Percentiles rank a stretch among this genome's conserved stretches.
Evolutionary conservation across 2,329 filamentous ascomycete species (phyloP).

Genomic region (Cordyceps pruinosa): DNA sequence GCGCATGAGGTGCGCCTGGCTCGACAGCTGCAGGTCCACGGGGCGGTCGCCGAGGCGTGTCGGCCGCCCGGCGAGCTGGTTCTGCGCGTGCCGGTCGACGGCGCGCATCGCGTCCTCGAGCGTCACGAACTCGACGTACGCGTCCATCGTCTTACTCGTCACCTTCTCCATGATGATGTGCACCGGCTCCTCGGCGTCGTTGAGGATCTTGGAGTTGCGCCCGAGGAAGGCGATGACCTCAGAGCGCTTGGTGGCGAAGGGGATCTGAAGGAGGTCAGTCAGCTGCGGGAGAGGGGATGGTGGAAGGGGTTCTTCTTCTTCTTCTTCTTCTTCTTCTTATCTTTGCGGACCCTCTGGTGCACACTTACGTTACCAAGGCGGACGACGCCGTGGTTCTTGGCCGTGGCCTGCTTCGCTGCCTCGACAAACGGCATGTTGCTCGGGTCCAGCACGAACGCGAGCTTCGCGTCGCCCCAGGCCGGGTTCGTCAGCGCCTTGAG

Average conservation of each 20-base stretch:
- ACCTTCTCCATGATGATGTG: slow-evolving; percentile 61
- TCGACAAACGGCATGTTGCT: slow-evolving; percentile 42
- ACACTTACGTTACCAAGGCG: slow-evolving; percentile 46
- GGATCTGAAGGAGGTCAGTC: slow-evolving; percentile 39
- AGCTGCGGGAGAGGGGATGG: not conserved
- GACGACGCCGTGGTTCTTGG: slow-evolving; percentile 36
- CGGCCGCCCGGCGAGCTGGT: slow-evolving; percentile 32
- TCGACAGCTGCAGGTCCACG: slow-evolving; percentile 50
- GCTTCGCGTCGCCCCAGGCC: slow-evolving; percentile 26
- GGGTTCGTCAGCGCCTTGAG: slow-evolving; percentile 32
- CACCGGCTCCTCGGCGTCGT: slow-evolving; percentile 47
- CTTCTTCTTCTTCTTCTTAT: not conserved
- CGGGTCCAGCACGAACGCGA: slow-evolving; percentile 29
- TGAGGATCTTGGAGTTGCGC: slow-evolving; percentile 48
- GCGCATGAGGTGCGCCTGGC: slow-evolving; percentile 50
- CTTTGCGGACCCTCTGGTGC: not conserved
- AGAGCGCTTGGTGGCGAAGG: slow-evolving; percentile 44
- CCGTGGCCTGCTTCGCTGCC: slow-evolving; percentile 24
- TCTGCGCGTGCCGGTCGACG: slow-evolving; percentile 41
- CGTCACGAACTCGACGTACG: slow-evolving; percentile 50
- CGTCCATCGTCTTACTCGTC: slow-evolving; percentile 55
- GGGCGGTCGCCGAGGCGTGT: slow-evolving; percentile 50
- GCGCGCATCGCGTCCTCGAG: slow-evolving; percentile 46
- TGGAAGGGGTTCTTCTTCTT: no score
- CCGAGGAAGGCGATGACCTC: slow-evolving; percentile 55